Conservation (phyloP, 495 filamentous ascomycete species). For the Penicillium simplicissimum region DNA sequence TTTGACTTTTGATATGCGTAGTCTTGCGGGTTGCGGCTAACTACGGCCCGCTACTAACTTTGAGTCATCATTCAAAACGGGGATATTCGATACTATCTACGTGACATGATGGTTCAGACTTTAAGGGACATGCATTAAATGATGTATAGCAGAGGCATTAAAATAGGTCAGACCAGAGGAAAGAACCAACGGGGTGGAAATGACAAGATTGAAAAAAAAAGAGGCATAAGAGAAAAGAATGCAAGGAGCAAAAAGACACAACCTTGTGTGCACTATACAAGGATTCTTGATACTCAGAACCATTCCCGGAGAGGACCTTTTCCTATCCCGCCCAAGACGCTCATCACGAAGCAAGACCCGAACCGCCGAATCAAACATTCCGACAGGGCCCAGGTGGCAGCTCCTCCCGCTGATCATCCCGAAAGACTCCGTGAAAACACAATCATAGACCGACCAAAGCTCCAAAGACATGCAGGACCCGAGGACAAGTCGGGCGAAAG, state of each 20-base stretch:
- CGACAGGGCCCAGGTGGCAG: constrained; percentile 18
- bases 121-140: constrained; percentile 36
- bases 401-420: constrained; percentile 13
- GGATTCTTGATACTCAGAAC: constrained; percentile 14
- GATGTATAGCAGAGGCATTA: constrained; percentile 25
- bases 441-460: constrained; percentile 40
- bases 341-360: constrained; percentile 20
- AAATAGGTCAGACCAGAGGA: constrained; percentile 17
- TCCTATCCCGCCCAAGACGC: constrained; percentile 23
- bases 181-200: constrained; percentile 16
- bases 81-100: background rate
- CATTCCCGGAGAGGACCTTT: constrained; percentile 17
- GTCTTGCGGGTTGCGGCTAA: background rate
- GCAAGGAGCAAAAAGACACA: constrained; percentile 22
- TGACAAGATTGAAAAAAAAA: constrained; percentile 19
- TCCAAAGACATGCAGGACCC: constrained; percentile 44
- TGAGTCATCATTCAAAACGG: background rate
- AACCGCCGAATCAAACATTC: constrained; percentile 24
- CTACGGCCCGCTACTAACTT: background rate
- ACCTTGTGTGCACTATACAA: constrained; percentile 33
- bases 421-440: constrained; percentile 14
- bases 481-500: constrained; percentile 16
- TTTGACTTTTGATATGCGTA: background rate
- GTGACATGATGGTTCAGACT: constrained; percentile 4
- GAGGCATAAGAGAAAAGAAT: constrained; percentile 11